A percentile compares a stretch with the other conserved stretches of the same genome.
phyloP scores from a whole-genome alignment of 2,329 filamentous ascomycete genomes.

The Colletotrichum siamense region DNA sequence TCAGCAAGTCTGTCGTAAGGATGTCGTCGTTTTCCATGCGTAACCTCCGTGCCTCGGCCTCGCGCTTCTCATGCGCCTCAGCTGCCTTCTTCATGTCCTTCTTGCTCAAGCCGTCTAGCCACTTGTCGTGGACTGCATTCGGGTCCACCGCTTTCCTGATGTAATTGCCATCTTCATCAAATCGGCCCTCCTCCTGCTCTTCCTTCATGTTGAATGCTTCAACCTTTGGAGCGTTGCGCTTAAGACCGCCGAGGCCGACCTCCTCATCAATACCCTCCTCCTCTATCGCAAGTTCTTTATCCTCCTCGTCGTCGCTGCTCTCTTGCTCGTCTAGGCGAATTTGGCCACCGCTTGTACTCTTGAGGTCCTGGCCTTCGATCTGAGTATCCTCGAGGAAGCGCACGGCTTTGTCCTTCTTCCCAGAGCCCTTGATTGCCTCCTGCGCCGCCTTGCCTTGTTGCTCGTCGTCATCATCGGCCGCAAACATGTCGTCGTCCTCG shows the following conservation, averaged over 20 bases:
- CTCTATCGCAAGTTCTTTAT: slow-evolving; percentile 75
- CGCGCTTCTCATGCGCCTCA: slow-evolving; percentile 85
- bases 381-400: slow-evolving; percentile 62
- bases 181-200: slow-evolving; percentile 91
- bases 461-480: slow-evolving; percentile 57
- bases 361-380: slow-evolving; percentile 81
- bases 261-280: slow-evolving; percentile 86
- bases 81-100: slow-evolving; percentile 91
- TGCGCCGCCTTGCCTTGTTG: slow-evolving; percentile 38
- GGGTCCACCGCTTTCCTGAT: slow-evolving; percentile 88
- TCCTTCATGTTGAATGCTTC: slow-evolving; percentile 94
- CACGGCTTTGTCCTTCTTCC: slow-evolving; percentile 68
- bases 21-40: slow-evolving; percentile 77
- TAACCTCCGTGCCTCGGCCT: slow-evolving; percentile 75
- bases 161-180: slow-evolving; percentile 91
- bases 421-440: slow-evolving; percentile 24
- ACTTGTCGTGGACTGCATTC: slow-evolving; percentile 88
- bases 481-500: slow-evolving; percentile 81
- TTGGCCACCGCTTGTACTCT: slow-evolving; percentile 76
- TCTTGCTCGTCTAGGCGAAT: slow-evolving; percentile 66
- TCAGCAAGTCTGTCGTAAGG: slow-evolving; percentile 75
- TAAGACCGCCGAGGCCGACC: slow-evolving; percentile 87
- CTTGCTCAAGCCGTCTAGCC: slow-evolving; percentile 91
- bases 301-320: slow-evolving; percentile 68
- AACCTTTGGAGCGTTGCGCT: slow-evolving; percentile 90